Evolutionary conservation across 768 basidiomycete species (phyloP), one percentile per base, ranked within the genome.

Genomic region (Mycena belliarum): DNA sequence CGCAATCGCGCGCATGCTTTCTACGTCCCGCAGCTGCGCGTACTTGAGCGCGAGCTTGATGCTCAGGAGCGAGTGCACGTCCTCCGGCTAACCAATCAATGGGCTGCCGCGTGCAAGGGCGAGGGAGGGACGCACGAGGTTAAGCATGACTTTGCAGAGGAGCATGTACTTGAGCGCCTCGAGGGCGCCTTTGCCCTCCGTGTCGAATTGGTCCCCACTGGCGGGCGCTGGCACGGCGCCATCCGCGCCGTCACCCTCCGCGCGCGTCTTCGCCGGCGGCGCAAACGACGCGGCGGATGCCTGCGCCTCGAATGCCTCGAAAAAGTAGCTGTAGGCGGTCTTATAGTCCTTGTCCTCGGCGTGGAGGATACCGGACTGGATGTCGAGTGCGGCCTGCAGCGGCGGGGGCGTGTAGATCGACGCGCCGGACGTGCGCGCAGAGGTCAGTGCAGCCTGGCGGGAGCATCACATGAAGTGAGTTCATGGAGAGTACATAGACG

Each of bases 321-420:
- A 94, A 75, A 98, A 98, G 76, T 98, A 99, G 0, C 92, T 94
- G 72, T 97, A 97, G 21, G 87, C 96, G 0, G 96, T 99, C 56
- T 84, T 95, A 72, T 97, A 98, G 73, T 98, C 96, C 69, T 95
- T 96, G 67, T 99, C 96, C 65, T 99, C 95, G 0, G 96, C 95
- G 66, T 97, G 93, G 11, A 98, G 81, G 41, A 96, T 79, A 5
- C 96, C 81, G 23, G 78, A 78, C 63, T 82, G 82, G 16, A 83
- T 74, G 64, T 82, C 82, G 25, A 83, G 76, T 4, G 79, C 67
- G 10, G 79, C 70, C 66, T 82, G 82, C 2, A 78, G 63, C 43
- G 60, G 60, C 37, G 70, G 65, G 6, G 67, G 64, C 12, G 65
- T 63, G 76, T 98, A 98, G 68, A 98, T 96, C 2, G 93, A 85